Percentiles rank a stretch among this genome's conserved stretches.
These are phyloP conservation scores for Aegle marmelos DNA, from an alignment of 345 rosid species.

Conservation along the genomic window DNA sequence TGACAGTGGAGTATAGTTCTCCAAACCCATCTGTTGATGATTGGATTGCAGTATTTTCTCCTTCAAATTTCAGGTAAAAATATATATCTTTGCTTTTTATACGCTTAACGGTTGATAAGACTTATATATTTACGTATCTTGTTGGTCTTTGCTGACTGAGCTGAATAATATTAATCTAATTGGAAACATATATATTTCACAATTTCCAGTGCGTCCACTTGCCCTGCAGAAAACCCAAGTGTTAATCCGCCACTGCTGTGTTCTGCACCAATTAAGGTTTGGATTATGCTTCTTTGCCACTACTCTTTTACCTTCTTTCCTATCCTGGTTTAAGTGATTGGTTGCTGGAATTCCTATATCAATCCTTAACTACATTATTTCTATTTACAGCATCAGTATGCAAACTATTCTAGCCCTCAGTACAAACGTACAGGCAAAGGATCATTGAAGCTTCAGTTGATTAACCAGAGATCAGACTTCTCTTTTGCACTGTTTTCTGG, in stretches of 20 bases:
- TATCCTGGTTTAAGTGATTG: background rate
- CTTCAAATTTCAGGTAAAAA: slow-evolving; percentile 62
- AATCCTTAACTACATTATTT: background rate
- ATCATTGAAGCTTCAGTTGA: slow-evolving; percentile 57
- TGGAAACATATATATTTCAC: background rate
- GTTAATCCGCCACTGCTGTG: slow-evolving; percentile 50
- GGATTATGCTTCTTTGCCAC: background rate
- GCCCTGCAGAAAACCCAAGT: slow-evolving; percentile 41
- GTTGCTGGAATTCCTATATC: background rate
- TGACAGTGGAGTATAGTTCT: slow-evolving; percentile 43
- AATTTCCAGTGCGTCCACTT: slow-evolving; percentile 51
- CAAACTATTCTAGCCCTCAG: slow-evolving; percentile 51
- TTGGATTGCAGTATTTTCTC: slow-evolving; percentile 82
- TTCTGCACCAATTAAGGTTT: slow-evolving; percentile 71
- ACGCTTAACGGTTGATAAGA: background rate
- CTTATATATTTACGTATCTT: background rate
- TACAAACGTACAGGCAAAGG: slow-evolving; percentile 54
- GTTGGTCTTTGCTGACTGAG: background rate
- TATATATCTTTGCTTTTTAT: background rate
- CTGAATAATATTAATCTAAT: background rate
- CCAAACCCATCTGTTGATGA: slow-evolving; percentile 62
- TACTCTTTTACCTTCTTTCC: background rate
- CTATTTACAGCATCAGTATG: slow-evolving; percentile 56
- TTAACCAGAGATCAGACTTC: slow-evolving; percentile 77
- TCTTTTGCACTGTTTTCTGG: slow-evolving; percentile 63